Evolutionary conservation across 257 asterid genomes (phyloP).

Genomic region (Forsythia suspensa): DNA sequence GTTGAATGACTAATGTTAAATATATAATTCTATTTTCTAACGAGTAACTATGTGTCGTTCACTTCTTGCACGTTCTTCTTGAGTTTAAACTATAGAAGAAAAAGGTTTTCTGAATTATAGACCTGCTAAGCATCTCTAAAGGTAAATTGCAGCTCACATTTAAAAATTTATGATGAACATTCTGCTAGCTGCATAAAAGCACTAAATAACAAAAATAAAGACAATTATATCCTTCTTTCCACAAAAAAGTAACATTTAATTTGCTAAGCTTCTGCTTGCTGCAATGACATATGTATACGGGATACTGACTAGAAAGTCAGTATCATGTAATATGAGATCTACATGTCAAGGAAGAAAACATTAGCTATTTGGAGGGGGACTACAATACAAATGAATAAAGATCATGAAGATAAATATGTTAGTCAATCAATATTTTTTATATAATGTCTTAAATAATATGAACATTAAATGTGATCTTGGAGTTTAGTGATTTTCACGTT

Average conservation of each 20-base stretch:
- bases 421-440: no score
- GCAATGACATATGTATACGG: background rate
- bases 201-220: background rate
- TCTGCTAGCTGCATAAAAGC: slow-evolving; percentile 11
- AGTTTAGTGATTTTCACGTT: no score
- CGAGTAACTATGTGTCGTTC: background rate
- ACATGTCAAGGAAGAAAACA: background rate
- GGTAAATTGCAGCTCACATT: slow-evolving; percentile 6
- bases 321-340: background rate
- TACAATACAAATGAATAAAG: background rate
- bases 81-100: background rate
- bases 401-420: background rate
- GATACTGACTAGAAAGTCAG: background rate
- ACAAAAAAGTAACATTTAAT: background rate
- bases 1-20: no score
- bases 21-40: background rate
- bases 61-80: background rate
- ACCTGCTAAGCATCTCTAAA: background rate
- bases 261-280: background rate
- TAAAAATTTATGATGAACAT: background rate
- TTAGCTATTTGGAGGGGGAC: background rate
- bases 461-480: no score
- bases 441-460: no score
- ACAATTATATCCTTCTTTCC: background rate
- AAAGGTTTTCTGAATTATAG: background rate